Conservation (phyloP, 495 filamentous ascomycete species). For the Daldinia decipiens region DNA sequence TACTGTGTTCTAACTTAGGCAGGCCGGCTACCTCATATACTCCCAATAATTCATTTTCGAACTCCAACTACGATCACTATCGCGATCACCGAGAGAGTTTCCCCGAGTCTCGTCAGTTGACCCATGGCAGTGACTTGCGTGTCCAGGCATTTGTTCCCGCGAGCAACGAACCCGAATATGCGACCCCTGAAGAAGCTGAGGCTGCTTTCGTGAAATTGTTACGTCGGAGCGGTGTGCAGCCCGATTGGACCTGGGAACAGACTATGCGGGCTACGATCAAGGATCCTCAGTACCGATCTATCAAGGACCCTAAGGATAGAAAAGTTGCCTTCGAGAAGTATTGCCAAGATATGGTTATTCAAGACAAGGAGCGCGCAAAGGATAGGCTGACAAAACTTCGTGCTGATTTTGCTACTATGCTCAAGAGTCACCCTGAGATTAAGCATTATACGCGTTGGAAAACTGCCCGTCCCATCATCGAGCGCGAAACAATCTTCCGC, state of each 20-base stretch:
- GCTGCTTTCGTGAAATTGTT: slow-evolving; percentile 93
- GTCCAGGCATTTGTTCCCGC: slow-evolving; percentile 70
- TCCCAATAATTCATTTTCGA: slow-evolving; percentile 64
- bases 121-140: slow-evolving; percentile 72
- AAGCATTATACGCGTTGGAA: slow-evolving; percentile 98
- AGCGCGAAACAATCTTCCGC: slow-evolving; percentile 94
- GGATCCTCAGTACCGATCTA: slow-evolving; percentile 91
- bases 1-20: slow-evolving; percentile 32
- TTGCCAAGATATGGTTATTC: slow-evolving; percentile 84
- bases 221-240: slow-evolving; percentile 82
- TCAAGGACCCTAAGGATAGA: slow-evolving; percentile 93
- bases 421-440: slow-evolving; percentile 96
- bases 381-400: slow-evolving; percentile 94
- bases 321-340: slow-evolving; percentile 96
- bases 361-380: slow-evolving; percentile 95
- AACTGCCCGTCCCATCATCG: slow-evolving; percentile 92
- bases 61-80: slow-evolving; percentile 49
- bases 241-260: slow-evolving; percentile 93
- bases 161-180: slow-evolving; percentile 83
- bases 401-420: slow-evolving; percentile 94
- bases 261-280: slow-evolving; percentile 89
- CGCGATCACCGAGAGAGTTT: slow-evolving; percentile 63
- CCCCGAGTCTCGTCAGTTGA: slow-evolving; percentile 72
- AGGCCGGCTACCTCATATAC: slow-evolving; percentile 73
- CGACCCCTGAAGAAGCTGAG: slow-evolving; percentile 89